Percentiles rank a stretch among this genome's conserved stretches.
phyloP scores from a whole-genome alignment of 1,139 yeast genomes.

The Kodamaea derodonti region DNA sequence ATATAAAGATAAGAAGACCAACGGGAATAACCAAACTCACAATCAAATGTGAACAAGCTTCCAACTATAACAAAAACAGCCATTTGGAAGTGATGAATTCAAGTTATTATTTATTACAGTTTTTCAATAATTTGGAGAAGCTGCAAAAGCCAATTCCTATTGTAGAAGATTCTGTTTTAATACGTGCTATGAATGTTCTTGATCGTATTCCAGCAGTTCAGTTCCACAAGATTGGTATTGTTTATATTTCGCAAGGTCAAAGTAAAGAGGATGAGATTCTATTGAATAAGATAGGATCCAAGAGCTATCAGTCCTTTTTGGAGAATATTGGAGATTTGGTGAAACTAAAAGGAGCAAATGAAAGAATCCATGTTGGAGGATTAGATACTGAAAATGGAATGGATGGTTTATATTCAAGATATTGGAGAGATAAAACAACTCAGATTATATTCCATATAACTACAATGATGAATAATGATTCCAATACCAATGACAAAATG shows the following conservation, averaged over 20 bases:
- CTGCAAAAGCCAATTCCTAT: constrained; percentile 33
- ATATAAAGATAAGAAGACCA: constrained; percentile 57
- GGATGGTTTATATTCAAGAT: constrained; percentile 75
- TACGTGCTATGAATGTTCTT: constrained; percentile 59
- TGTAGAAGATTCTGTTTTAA: constrained; percentile 45
- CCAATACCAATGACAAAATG: constrained; percentile 36
- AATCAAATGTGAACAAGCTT: constrained; percentile 34
- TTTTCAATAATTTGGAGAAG: constrained; percentile 21
- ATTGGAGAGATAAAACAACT: constrained; percentile 67
- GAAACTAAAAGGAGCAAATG: constrained; percentile 46
- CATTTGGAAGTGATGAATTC: constrained; percentile 15
- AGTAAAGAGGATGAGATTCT: constrained; percentile 60
- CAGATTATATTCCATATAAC: constrained; percentile 78
- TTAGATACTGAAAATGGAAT: constrained; percentile 62
- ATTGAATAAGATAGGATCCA: constrained; percentile 62
- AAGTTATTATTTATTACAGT: constrained; percentile 31
- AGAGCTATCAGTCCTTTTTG: constrained; percentile 56
- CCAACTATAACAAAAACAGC: not conserved
- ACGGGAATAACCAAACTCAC: constrained; percentile 57
- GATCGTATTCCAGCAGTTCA: constrained; percentile 79
- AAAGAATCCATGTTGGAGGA: constrained; percentile 70
- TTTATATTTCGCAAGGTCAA: constrained; percentile 73
- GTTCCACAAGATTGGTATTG: constrained; percentile 73
- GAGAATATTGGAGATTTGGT: constrained; percentile 56
- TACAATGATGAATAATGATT: constrained; percentile 58